Percentiles rank a stretch among this genome's conserved stretches.
Conservation (phyloP, 768 basidiomycete genomes). For the Mycena filopes region DNA sequence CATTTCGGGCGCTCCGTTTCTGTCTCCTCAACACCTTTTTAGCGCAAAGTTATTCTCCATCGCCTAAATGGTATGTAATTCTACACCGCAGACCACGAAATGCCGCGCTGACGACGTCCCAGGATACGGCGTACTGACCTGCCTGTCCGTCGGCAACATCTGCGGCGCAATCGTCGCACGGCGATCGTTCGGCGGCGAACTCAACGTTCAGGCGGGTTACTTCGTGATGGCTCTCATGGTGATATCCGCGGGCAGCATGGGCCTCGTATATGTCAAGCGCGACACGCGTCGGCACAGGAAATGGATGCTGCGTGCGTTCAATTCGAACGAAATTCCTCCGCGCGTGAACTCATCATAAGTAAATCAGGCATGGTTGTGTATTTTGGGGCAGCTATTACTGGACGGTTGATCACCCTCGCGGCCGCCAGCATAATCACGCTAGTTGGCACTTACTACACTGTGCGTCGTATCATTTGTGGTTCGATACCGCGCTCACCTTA, state of each 20-base stretch:
- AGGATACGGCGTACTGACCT: constrained; percentile 34
- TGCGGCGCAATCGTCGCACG: constrained; percentile 34
- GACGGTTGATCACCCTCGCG: constrained; percentile 33
- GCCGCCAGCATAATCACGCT: constrained; percentile 31
- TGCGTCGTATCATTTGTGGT: constrained; percentile 9
- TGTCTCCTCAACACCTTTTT: not conserved
- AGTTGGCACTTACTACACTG: constrained; percentile 39
- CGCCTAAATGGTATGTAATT: constrained; percentile 34
- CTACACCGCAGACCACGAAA: not conserved
- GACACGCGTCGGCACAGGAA: constrained; percentile 39
- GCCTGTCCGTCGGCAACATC: constrained; percentile 35
- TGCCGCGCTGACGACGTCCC: not conserved
- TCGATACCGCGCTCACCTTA: no score
- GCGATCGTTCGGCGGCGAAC: constrained; percentile 39
- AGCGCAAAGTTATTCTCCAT: constrained; percentile 36
- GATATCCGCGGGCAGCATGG: constrained; percentile 31
- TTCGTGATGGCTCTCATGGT: constrained; percentile 37
- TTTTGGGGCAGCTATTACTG: constrained; percentile 31
- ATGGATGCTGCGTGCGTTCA: constrained; percentile 41
- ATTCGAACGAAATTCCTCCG: not conserved
- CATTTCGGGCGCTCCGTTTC: not conserved
- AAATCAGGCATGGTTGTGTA: constrained; percentile 38
- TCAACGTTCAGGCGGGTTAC: constrained; percentile 40
- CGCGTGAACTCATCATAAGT: not conserved
- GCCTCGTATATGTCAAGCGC: constrained; percentile 35